Percentiles rank a stretch among this genome's conserved stretches.
Evolutionary conservation across 2,329 filamentous ascomycete species (phyloP).

Genomic region (Pseudocercospora eumusae): DNA sequence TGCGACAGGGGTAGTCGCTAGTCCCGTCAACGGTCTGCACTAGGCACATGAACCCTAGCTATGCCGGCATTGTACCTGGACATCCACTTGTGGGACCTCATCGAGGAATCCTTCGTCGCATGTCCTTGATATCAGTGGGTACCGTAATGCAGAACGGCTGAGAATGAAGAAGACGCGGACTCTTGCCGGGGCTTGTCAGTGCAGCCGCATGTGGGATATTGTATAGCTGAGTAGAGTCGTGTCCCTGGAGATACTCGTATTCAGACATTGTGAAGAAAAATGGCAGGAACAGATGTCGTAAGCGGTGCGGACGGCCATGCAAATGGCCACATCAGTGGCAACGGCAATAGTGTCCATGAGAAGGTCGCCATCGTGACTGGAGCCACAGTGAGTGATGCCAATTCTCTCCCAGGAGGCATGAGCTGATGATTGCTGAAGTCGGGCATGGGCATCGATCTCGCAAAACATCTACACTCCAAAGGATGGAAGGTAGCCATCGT

Average conservation of each 20-base stretch:
- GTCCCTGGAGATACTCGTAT: too few species aligned
- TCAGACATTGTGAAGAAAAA: neutral
- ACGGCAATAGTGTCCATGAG: neutral
- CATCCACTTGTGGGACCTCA: neutral
- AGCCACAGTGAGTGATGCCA: conserved; percentile 42
- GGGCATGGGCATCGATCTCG: conserved; percentile 51
- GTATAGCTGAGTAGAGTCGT: neutral
- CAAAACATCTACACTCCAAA: conserved; percentile 40
- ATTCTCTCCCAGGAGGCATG: neutral
- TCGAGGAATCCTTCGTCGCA: neutral
- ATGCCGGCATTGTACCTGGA: conserved; percentile 9
- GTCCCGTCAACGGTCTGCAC: neutral
- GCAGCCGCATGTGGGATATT: neutral
- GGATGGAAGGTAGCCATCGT: conserved; percentile 45
- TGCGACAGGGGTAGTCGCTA: neutral
- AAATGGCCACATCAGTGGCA: neutral
- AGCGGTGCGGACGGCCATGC: neutral
- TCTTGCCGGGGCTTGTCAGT: neutral
- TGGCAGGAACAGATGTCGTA: neutral
- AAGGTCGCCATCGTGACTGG: conserved; percentile 47
- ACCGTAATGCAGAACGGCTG: neutral
- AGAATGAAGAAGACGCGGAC: neutral
- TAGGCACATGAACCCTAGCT: neutral
- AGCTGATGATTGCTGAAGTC: conserved; percentile 39
- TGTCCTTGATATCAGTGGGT: neutral